Evolutionary conservation across 345 rosid species (phyloP).

Genomic region (Aquilaria malaccensis): DNA sequence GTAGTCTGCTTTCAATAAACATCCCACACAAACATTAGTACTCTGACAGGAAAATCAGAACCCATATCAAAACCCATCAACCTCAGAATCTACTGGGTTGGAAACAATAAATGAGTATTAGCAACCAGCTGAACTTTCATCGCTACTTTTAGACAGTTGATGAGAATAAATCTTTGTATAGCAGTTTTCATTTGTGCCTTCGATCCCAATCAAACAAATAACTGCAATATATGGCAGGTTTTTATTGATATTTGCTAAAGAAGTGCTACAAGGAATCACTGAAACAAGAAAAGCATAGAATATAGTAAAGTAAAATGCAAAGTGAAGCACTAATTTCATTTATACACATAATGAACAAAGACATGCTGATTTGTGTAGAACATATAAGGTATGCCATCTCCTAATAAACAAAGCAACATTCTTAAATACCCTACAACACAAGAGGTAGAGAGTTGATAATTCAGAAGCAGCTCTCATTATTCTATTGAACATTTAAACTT

Average conservation of each 20-base stretch:
- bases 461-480: no score
- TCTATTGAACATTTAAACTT: no score
- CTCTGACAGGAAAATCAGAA: conserved; percentile 13
- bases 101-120: conserved; percentile 4
- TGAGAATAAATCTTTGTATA: background rate
- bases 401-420: no score
- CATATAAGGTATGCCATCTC: no score
- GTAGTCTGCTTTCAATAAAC: conserved; percentile 10
- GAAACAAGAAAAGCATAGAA: conserved; percentile 17
- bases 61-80: background rate
- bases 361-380: no score
- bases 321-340: conserved; percentile 1
- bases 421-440: no score
- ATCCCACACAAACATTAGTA: conserved; percentile 5
- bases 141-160: background rate
- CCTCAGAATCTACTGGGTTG: conserved; percentile 9
- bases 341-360: no score
- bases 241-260: conserved; percentile 1
- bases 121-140: conserved; percentile 1
- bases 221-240: no score
- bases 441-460: no score
- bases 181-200: conserved; percentile 19
- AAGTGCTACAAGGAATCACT: conserved; percentile 10
- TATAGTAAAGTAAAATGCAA: conserved; percentile 31
- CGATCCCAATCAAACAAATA: background rate